Conservation (phyloP, 768 basidiomycete genomes). For the Auriscalpium microsporum region DNA sequence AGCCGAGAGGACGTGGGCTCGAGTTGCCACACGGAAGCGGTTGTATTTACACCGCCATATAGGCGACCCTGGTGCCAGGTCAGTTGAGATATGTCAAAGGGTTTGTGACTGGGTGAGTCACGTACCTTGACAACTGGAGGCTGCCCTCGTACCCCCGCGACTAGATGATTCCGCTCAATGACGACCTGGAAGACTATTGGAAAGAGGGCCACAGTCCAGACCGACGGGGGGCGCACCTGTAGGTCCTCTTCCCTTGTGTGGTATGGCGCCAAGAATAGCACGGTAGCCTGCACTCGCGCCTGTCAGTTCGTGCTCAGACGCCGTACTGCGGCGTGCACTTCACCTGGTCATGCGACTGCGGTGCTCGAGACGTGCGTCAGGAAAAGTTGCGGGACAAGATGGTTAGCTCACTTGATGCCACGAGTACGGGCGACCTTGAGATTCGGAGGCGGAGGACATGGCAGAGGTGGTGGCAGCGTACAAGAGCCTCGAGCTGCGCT, state of each 20-base stretch:
- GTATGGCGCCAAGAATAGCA: constrained; percentile 66
- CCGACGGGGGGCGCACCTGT: constrained; percentile 33
- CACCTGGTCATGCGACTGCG: constrained; percentile 84
- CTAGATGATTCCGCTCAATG: constrained; percentile 61
- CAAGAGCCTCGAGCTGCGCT: too few species aligned
- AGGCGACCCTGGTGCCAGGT: constrained; percentile 49
- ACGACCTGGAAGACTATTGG: constrained; percentile 40
- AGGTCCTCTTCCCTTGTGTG: constrained; percentile 66
- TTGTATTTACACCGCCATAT: constrained; percentile 59
- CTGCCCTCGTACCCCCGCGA: constrained; percentile 66
- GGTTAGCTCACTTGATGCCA: constrained; percentile 70
- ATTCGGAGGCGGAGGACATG: constrained; percentile 6
- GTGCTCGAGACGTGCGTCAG: constrained; percentile 3
- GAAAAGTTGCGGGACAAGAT: neutral
- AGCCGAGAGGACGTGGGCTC: constrained; percentile 53
- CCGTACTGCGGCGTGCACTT: constrained; percentile 5
- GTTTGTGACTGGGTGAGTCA: neutral
- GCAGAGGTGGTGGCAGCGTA: neutral
- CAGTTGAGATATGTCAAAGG: neutral
- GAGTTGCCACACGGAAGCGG: constrained; percentile 70
- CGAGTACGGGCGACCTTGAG: constrained; percentile 44
- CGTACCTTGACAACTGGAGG: constrained; percentile 66
- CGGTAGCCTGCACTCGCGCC: constrained; percentile 49
- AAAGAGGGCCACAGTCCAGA: neutral
- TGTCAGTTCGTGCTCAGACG: constrained; percentile 12